Evolutionary conservation across 495 filamentous ascomycete species (phyloP), one percentile per base, ranked within the genome.

Genomic region (Corynascus novoguineensis): DNA sequence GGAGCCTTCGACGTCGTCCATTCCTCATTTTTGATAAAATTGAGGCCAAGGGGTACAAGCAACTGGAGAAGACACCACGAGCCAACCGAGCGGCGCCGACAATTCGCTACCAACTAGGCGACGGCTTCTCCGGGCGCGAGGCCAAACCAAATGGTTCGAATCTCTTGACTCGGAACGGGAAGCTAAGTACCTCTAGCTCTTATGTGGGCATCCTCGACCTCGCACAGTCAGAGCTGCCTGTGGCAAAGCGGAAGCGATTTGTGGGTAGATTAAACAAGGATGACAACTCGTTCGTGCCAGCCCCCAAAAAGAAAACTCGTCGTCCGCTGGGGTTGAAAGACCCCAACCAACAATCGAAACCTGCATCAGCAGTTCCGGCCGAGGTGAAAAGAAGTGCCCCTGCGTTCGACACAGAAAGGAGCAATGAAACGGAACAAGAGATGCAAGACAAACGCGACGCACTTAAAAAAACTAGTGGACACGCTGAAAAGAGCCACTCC

Each of bases 111-210:
- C 42, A 27, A 14, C 37, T 53, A 11, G 64, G 62, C 11, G 64
- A 67, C 9, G 64, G 64, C 4, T 67, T 67, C 44, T 65, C 64
- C 8, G 60, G 57, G 10, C 46, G 52, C 1, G 64, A 67, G 34
- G 59, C 60, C 11, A 67, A 47, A 42, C 62, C 59, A 27, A 58
- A 56, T 34, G 62, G 64, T 1, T 25, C 57, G 24, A 38, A 50
- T 15, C 28, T 57, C 14, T 25, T 62, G 28, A 57, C 46, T 10
- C n/a, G 47, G 2, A 59, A 34, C 35, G 56, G 47, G 11, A 63
- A 51, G 37, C 53, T n/a, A 8, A 25, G 29, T 8, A 38, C n/a
- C n/a, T 21, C 37, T 24, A 27, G 45, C 1, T 17, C 38, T 15
- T 35, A 29, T 19, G 29, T 64, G 1, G 58, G 61, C 11, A 17